phyloP scores from a whole-genome alignment of 768 basidiomycete species.

The Baorangia bicolor region DNA sequence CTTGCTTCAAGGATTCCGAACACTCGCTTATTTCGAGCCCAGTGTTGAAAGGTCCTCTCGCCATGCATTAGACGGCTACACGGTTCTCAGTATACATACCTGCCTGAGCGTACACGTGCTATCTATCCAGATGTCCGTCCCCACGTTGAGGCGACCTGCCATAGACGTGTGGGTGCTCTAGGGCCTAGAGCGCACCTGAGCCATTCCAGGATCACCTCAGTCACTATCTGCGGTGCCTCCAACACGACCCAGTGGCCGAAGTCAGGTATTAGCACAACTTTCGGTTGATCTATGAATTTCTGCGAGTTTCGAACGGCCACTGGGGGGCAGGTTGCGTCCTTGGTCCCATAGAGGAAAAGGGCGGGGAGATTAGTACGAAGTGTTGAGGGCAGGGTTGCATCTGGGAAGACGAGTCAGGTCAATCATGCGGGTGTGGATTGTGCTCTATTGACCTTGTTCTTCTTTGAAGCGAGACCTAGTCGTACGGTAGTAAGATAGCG shows the following conservation, averaged over 20 bases:
- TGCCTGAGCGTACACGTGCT: neutral
- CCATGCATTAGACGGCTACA: neutral
- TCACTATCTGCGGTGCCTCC: slow-evolving; percentile 56
- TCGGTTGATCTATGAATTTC: slow-evolving; percentile 56
- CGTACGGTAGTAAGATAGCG: no score
- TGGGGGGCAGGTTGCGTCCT: slow-evolving; percentile 51
- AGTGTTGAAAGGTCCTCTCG: no score
- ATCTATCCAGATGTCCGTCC: neutral
- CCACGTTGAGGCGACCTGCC: neutral
- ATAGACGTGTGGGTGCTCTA: neutral
- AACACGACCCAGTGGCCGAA: slow-evolving; percentile 69
- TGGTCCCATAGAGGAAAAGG: no score
- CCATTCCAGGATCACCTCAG: no score
- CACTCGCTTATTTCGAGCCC: no score
- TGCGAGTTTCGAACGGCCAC: slow-evolving; percentile 42
- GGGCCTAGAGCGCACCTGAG: no score
- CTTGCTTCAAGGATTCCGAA: no score
- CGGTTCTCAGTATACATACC: neutral
- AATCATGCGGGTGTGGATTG: no score
- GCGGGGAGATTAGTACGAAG: slow-evolving; percentile 40
- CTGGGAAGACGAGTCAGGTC: no score
- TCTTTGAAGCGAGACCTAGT: no score
- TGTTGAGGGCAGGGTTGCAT: slow-evolving; percentile 40
- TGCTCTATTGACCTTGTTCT: no score
- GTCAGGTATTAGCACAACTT: slow-evolving; percentile 52